Evolutionary conservation across 2,329 filamentous ascomycete species (phyloP).

Genomic region (Tolypocladium tundrense): DNA sequence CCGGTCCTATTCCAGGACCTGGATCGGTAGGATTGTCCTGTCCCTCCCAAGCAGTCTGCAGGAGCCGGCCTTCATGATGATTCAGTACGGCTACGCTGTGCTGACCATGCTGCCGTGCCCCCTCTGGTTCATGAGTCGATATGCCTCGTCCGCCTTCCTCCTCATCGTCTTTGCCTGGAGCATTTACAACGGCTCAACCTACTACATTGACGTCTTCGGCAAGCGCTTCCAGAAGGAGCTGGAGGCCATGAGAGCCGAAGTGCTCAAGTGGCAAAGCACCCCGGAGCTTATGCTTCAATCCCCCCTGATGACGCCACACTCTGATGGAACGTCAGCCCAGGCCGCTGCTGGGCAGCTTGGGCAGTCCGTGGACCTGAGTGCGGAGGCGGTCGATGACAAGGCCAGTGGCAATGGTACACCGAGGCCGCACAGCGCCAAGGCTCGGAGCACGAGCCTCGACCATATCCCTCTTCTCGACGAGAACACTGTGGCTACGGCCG

Average conservation of each 20-base stretch:
- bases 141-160: constrained; percentile 69
- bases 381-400: neutral
- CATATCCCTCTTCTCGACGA: constrained; percentile 49
- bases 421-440: constrained; percentile 9
- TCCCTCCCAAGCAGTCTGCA: constrained; percentile 66
- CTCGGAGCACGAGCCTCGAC: constrained; percentile 30
- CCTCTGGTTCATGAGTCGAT: constrained; percentile 85
- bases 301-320: constrained; percentile 19
- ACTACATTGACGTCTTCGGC: constrained; percentile 96
- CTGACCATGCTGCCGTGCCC: constrained; percentile 92
- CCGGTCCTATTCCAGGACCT: constrained; percentile 78
- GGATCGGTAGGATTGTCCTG: constrained; percentile 79
- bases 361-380: constrained; percentile 7
- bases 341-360: constrained; percentile 6
- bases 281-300: constrained; percentile 34
- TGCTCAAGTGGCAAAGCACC: constrained; percentile 72
- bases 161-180: constrained; percentile 83
- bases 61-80: constrained; percentile 87
- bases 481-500: constrained; percentile 16
- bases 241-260: constrained; percentile 78
- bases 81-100: constrained; percentile 86
- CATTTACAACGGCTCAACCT: constrained; percentile 93
- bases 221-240: constrained; percentile 95
- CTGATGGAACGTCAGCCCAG: constrained; percentile 9
- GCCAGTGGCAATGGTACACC: constrained; percentile 4